Base-by-base conservation (phyloP, 176 grass and related monocot genomes). In the Paspalum notatum region DNA sequence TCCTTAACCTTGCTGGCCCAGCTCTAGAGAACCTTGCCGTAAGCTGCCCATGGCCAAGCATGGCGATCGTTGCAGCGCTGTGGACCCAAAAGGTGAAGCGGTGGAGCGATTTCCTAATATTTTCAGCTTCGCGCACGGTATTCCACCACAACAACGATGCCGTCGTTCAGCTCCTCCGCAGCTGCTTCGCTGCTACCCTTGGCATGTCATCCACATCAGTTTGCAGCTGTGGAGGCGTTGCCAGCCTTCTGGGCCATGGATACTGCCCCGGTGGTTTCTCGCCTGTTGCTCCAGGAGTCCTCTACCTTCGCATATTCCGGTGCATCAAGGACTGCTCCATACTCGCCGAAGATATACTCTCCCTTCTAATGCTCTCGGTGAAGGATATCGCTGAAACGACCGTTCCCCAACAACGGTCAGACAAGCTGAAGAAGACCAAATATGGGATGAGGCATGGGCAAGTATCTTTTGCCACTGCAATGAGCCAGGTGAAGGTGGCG, bases 11-110 rank as follows among this genome's bases (percentile, higher is more conserved):
- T 46, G 95, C 92, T 49, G 95, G 95, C 82, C 95, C 95, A 51
- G 90, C 95, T 70, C 66, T 98, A 63, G 95, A 98, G 88, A 98
- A 87, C 80, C 95, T 98, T 51, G 92, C 95, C 20, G 95, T 90
- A 66, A 98, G 95, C 80, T 98, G 95, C 81, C 95, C 95, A 15
- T 98, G 95, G 95, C 95, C 95, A 76, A 98, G 95, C 84, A 98
- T 98, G 95, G 83, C 95, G 7, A 98, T 98, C 55, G 95, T 98
- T n/a, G 74, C 95, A 46, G 87, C 95, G 54, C 77, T 98, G 43
- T 98, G 95, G 95, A 91, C 92, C 64, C 92, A 98, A 47, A 98
- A 98, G 87, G 94, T 97, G 80, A 97, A 92, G 87, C 75, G 95
- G 22, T 98, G 95, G 95, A 92, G 21, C 39, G 95, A 98, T 83